Conservation (phyloP, 208 protist genomes). For the Leishmania turanica region DNA sequence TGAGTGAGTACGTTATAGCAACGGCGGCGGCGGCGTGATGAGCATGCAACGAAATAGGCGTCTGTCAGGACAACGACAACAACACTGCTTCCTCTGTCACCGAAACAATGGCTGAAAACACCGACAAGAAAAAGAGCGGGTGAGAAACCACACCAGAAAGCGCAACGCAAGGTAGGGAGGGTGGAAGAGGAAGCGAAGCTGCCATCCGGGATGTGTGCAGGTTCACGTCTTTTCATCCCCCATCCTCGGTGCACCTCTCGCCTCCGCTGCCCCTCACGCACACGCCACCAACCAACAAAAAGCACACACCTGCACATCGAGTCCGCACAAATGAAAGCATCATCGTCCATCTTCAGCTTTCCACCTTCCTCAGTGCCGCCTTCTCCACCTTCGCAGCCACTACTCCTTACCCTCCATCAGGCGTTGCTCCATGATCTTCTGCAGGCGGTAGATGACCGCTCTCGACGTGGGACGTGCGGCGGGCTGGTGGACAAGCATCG, state of each 20-base stretch:
- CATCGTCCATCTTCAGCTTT: background rate
- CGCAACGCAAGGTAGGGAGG: background rate
- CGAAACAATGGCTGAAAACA: background rate
- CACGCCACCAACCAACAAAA: background rate
- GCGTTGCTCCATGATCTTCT: conserved; percentile 58
- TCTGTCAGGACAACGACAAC: background rate
- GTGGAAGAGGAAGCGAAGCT: background rate
- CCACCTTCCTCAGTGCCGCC: background rate
- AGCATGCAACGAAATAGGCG: background rate
- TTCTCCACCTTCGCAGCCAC: background rate
- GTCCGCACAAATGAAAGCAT: background rate
- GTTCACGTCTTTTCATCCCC: background rate
- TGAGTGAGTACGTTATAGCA: background rate
- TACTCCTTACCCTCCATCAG: conserved; percentile 36
- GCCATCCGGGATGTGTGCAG: background rate
- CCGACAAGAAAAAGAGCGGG: background rate
- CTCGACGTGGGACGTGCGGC: conserved; percentile 42
- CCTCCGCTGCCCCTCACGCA: background rate
- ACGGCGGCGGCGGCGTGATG: background rate
- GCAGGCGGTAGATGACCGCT: conserved; percentile 47
- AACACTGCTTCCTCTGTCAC: background rate
- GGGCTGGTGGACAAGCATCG: conserved; percentile 73
- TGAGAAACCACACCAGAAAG: background rate
- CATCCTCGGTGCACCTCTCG: background rate
- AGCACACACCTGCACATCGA: background rate